Evolutionary conservation across 202 grass and related monocot genomes (phyloP), one percentile per base, ranked within the genome.

Genomic region (Elaeis oleifera): DNA sequence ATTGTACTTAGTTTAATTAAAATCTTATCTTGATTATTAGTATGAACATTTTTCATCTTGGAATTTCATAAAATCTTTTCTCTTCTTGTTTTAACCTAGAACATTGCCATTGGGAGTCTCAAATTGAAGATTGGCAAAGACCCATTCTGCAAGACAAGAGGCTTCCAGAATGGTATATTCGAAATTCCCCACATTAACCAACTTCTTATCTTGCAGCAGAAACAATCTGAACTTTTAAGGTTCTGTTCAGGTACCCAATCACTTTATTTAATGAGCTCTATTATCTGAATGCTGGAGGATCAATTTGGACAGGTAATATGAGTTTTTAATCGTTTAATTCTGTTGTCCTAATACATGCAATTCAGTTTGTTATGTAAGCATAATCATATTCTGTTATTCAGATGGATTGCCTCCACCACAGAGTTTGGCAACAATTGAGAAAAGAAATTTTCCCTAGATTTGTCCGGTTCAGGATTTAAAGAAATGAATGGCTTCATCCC

Each of bases 61-160:
- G 24, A 21, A 11, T 78, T 5, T 76, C 20, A 21, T 19, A 44
- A 36, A 44, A 44, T 44, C 8, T 13, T 36, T 9, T 44, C 36
- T 20, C 65, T 0, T 51, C 20, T 62, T 63, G 4, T 18, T 15
- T 53, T 44, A 16, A 49, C 57, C 11, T 18, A 95, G 90, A 90
- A 16, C 81, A 90, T 39, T 49, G 71, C 65, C 69, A 83, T 2
- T 95, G 90, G 90, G 90, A 95, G 52, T 70, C 78, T 6, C 76
- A 95, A 57, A 95, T 90, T 23, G 86, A 95, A 26, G 83, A 90
- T 62, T 95, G 90, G 90, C 90, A 95, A 71, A 70, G 67, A 5
- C 86, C 86, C 2, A 82, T 90, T 59, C 73, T 95, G 63, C 11
- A 87, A 0, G 90, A 95, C 68, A 60, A 78, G 17, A 80, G 52